Percentiles rank a stretch among this genome's conserved stretches.
Conservation (phyloP, 1,139 yeast species). For the Kodamaea ohmeri region DNA sequence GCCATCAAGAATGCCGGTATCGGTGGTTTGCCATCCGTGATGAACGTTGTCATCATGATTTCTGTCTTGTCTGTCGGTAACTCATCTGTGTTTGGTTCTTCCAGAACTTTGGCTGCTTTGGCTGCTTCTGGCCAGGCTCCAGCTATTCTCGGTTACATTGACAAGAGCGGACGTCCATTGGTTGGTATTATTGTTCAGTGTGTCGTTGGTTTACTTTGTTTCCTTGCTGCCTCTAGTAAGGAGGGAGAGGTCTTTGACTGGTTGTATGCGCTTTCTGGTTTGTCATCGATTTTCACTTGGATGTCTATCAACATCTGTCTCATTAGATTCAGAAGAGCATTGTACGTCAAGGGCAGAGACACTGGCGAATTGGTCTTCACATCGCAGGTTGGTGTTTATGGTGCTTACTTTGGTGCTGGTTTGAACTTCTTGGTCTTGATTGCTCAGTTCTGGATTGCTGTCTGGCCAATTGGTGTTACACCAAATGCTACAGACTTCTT, state of each 20-base stretch:
- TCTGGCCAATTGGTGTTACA: slow-evolving; percentile 35
- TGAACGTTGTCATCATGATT: slow-evolving; percentile 26
- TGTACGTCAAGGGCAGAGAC: slow-evolving; percentile 31
- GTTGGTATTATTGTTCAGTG: slow-evolving; percentile 59
- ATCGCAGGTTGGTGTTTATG: slow-evolving; percentile 34
- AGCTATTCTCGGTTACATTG: slow-evolving; percentile 66
- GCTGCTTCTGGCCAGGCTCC: slow-evolving; percentile 86
- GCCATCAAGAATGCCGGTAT: slow-evolving; percentile 26
- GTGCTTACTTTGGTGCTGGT: slow-evolving; percentile 29
- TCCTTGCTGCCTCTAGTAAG: slow-evolving; percentile 36
- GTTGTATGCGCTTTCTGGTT: slow-evolving; percentile 38
- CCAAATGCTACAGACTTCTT: slow-evolving; percentile 46
- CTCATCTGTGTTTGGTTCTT: slow-evolving; percentile 64
- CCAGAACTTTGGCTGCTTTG: slow-evolving; percentile 78
- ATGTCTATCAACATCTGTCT: slow-evolving; percentile 35
- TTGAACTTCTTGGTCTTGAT: slow-evolving; percentile 31
- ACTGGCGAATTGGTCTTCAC: slow-evolving; percentile 32
- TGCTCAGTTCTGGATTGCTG: slow-evolving; percentile 44
- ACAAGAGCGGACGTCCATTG: slow-evolving; percentile 71
- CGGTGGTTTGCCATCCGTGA: slow-evolving; percentile 25
- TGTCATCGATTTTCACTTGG: slow-evolving; percentile 39
- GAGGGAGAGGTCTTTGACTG: slow-evolving; percentile 34
- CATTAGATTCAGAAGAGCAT: slow-evolving; percentile 36
- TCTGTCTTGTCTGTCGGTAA: slow-evolving; percentile 28
- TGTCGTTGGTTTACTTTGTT: slow-evolving; percentile 38